Base-by-base conservation (phyloP, 148 eudicot genomes). In the Vaccinium corymbosum region DNA sequence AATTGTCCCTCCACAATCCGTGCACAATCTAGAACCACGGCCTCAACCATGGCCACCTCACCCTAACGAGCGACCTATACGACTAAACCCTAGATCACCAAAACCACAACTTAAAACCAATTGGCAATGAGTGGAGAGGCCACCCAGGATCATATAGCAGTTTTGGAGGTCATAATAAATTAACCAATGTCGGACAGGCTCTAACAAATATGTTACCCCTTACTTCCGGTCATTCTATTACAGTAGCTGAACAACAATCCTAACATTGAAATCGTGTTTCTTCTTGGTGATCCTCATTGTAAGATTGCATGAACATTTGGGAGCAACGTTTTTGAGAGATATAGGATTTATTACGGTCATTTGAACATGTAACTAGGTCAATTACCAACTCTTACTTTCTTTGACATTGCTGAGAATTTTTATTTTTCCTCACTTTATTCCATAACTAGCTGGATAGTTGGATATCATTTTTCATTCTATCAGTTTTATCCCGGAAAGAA, bases 391-490 rank as follows among this genome's bases (percentile, higher is more conserved):
- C 29, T 8, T 56, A 16, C 35, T 25, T 27, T 20, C 68, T 55
- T 79, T 50, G 3, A 19, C n/a, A 11, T 77, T 77, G 6, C 20
- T 4, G 16, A 22, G 15, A 22, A 66, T 66, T 66, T 50, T 56
- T 27, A 35, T 20, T 15, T 52, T 78, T 25, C 29, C 59, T 7
- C 4, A 3, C 35, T 6, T 7, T 29, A 2, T 53, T 56, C 81
- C 55, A 20, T 29, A 46, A 79, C 20, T 53, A 79, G 64, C 81
- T 52, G n/a, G 66, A 79, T 79, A 7, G 80, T 55, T 79, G n/a
- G 66, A 6, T 53, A 29, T 32, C 7, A 8, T 16, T 55, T 6
- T 3, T 79, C 49, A 79, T 27, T 79, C 22, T 27, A 16, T 2
- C 20, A 55, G 66, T 27, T 55, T 61, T 20, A 61, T 8, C 22